phyloP scores from a whole-genome alignment of 202 grass and related monocot genomes.

The Schoenoplectus tabernaemontani region DNA sequence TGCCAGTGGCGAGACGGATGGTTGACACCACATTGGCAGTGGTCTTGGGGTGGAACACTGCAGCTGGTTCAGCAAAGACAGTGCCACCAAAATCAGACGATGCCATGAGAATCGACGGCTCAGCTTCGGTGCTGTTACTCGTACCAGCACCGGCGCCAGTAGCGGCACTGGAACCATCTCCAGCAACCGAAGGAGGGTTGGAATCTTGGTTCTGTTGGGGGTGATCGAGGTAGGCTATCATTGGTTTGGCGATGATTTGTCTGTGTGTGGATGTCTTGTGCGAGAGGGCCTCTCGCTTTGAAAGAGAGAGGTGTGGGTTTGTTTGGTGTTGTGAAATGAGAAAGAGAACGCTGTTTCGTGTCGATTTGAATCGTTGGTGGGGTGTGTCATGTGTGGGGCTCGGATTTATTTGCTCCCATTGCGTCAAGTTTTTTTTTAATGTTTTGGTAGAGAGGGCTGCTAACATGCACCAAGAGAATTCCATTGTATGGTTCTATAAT shows the following conservation, averaged over 20 bases:
- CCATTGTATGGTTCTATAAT: too few species aligned
- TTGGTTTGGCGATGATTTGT: too few species aligned
- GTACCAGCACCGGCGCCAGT: not conserved
- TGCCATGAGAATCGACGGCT: constrained; percentile 25
- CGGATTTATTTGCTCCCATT: constrained; percentile 3
- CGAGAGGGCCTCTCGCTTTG: not conserved
- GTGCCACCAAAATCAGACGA: constrained; percentile 70
- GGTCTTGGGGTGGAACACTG: constrained; percentile 44
- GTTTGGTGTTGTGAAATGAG: not conserved
- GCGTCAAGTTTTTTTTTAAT: not conserved
- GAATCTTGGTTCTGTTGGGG: constrained; percentile 13
- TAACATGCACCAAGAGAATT: too few species aligned
- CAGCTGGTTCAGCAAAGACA: constrained; percentile 25
- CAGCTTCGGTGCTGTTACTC: not conserved
- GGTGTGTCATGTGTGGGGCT: constrained; percentile 1
- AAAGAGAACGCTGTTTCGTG: constrained; percentile 9
- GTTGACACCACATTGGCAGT: constrained; percentile 46
- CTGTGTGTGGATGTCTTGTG: not conserved
- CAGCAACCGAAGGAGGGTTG: not conserved
- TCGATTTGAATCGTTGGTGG: not conserved
- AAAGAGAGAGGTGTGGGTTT: not conserved
- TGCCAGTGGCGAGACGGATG: constrained; percentile 37
- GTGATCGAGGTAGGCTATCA: constrained; percentile 17
- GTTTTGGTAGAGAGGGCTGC: too few species aligned
- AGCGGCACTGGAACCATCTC: not conserved